phyloP scores from a whole-genome alignment of 1,284 basidiomycete genomes.

The Tylopilus sp. region DNA sequence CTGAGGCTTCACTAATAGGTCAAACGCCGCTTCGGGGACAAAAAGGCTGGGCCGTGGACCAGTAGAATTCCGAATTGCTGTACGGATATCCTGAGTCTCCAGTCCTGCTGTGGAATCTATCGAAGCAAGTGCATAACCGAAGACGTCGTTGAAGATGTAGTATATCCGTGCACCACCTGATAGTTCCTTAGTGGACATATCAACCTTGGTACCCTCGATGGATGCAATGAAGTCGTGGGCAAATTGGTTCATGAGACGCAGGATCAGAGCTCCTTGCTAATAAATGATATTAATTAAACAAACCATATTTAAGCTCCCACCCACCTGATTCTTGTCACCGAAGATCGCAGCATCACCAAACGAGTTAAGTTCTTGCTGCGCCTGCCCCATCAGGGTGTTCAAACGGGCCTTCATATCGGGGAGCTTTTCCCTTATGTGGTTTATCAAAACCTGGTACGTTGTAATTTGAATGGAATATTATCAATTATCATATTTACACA shows the following conservation, averaged over 20 bases:
- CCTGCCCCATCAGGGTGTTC: conserved; percentile 98
- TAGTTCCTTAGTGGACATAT: conserved; percentile 97
- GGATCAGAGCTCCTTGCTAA: conserved; percentile 79
- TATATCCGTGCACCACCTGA: conserved; percentile 98
- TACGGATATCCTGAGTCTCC: conserved; percentile 92
- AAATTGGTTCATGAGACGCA: conserved; percentile 98
- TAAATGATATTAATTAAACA: conserved; percentile 7
- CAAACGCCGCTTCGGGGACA: conserved; percentile 96
- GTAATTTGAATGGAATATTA: background rate
- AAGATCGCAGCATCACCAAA: conserved; percentile 93
- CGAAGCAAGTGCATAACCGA: conserved; percentile 85
- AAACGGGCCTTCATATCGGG: conserved; percentile 99
- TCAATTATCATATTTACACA: conserved; percentile 34
- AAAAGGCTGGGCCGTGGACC: conserved; percentile 95
- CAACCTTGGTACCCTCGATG: conserved; percentile 96
- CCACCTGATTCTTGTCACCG: conserved; percentile 84
- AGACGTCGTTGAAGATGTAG: conserved; percentile 99
- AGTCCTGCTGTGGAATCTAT: conserved; percentile 92
- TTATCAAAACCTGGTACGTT: conserved; percentile 75
- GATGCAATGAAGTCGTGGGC: conserved; percentile 96
- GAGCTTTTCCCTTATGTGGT: conserved; percentile 96
- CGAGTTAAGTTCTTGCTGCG: conserved; percentile 94
- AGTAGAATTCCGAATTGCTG: conserved; percentile 97
- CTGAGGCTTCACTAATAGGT: conserved; percentile 96
- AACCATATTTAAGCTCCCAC: conserved; percentile 21